Conservation (phyloP, 176 grass and related monocot species). For the Elymus sibiricus region DNA sequence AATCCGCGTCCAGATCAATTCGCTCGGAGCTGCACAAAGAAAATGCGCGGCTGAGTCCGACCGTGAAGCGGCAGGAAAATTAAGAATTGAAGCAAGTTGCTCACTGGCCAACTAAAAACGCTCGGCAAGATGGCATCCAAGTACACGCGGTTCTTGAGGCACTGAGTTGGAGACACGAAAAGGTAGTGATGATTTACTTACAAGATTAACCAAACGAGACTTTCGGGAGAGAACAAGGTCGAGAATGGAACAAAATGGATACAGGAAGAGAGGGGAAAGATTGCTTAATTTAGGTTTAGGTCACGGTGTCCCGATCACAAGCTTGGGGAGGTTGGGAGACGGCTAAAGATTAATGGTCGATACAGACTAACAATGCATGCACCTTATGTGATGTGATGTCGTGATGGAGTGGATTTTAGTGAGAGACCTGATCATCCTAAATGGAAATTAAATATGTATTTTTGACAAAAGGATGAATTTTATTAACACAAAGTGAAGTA, state of each 20-base stretch:
- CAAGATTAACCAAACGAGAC: neutral
- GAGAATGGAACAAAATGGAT: neutral
- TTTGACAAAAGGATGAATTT: too few species aligned
- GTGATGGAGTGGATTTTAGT: neutral
- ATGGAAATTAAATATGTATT: neutral
- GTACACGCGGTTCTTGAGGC: neutral
- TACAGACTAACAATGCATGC: neutral
- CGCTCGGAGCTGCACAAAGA: neutral
- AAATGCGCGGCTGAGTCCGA: neutral
- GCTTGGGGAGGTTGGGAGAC: neutral
- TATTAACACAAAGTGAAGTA: too few species aligned
- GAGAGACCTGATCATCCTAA: neutral
- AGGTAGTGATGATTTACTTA: neutral
- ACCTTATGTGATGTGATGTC: neutral
- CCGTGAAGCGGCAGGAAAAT: neutral
- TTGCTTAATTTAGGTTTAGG: neutral
- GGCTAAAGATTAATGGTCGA: constrained; percentile 14
- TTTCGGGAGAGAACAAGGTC: neutral
- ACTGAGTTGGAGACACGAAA: neutral
- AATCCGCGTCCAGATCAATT: neutral
- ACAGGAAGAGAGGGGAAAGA: neutral
- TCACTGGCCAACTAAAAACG: neutral
- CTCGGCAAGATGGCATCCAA: neutral
- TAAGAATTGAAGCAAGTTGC: neutral
- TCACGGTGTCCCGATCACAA: constrained; percentile 17